Evolutionary conservation across 2,329 filamentous ascomycete genomes (phyloP), one percentile per base, ranked within the genome.

Genomic region (Colletotrichum euphorbiae): DNA sequence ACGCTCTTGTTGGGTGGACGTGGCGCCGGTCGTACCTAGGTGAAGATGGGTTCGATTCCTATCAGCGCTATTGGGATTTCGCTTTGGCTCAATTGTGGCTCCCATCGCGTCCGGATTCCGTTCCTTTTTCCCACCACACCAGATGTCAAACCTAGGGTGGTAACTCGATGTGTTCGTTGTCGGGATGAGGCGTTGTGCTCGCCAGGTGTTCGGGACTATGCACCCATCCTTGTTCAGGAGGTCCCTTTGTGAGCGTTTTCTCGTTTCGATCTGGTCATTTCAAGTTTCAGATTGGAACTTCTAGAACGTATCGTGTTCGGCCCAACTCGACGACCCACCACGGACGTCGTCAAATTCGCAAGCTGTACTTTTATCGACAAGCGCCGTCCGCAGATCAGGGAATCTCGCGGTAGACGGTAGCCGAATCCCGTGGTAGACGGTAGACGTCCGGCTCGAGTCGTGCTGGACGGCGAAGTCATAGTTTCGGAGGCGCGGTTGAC

Each of bases 281-380:
- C 54, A 65, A 60, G 66, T 68, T 68, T 68, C 61, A 68, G 61
- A 48, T 50, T 65, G 61, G 65, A 60, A 65, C 66, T 68, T 65
- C 48, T 43, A 65, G 66, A 68, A 55, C 55, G 54, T 43, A 43
- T 65, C 50, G 54, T 42, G 66, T 68, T 65, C 61, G 59, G 60
- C 61, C 54, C 66, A 68, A 59, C 61, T 65, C 40, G 58, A 55
- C 42, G 54, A 42, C 28, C 61, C 61, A 65, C 55, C 21, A 59
- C 54, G 33, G 46, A 59, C 65, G 46, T 19, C 40, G 60, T 68
- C 65, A 65, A 12, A 42, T 54, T 66, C 66, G 66, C 66, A 68
- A 68, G 54, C 61, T 55, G 42, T n/a, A 52, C 66, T 65, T 50
- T 66, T 60, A 66, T 65, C 61, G 61, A 68, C 61, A 66, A 68